Evolutionary conservation across 257 asterid species (phyloP), one percentile per base, ranked within the genome.

Genomic region (Lycium ferocissimum): DNA sequence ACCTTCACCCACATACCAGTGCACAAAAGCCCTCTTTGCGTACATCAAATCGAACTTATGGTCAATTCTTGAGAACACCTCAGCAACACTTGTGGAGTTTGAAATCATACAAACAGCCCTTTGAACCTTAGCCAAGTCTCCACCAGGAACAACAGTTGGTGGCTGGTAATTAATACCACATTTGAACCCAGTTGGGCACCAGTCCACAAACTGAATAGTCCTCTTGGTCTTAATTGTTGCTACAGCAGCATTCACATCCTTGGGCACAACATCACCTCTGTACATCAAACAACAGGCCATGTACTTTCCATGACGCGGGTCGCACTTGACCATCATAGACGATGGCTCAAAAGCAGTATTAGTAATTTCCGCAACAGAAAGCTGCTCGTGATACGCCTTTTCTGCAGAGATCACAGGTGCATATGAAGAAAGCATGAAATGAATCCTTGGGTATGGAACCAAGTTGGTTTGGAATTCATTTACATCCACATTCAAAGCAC

Each of bases 131-230:
- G 99, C 98, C 78, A 95, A 91, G 65, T 95, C 99, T 0, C 99
- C 99, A 4, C 99, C 99, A 0, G 99, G 99, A 12, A 95, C 99
- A 5, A 94, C 99, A 33, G 99, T 95, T 0, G 99, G 99, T 4
- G 99, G 98, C 91, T 95, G 99, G 91, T 95, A 95, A 90, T 95
- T 95, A 69, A 95, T 95, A 58, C 99, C 99, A 3, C 99, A 95
- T 88, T 95, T 95, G 94, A 95, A 95, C 0, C 99, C 99, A 12
- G 99, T 95, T 1, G 99, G 99, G 89, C 99, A 95, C 99, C 99
- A 95, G 85, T 95, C 99, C 7, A 95, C 99, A 17, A 95, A 95
- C 87, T 95, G 99, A 3, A 95, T 95, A 18, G 99, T 95, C 88
- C 99, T 92, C 95, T 95, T 95, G 12, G 99, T 95, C 93, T 95